Base-by-base conservation (phyloP, 345 rosid species). In the Gossypium herbaceum region DNA sequence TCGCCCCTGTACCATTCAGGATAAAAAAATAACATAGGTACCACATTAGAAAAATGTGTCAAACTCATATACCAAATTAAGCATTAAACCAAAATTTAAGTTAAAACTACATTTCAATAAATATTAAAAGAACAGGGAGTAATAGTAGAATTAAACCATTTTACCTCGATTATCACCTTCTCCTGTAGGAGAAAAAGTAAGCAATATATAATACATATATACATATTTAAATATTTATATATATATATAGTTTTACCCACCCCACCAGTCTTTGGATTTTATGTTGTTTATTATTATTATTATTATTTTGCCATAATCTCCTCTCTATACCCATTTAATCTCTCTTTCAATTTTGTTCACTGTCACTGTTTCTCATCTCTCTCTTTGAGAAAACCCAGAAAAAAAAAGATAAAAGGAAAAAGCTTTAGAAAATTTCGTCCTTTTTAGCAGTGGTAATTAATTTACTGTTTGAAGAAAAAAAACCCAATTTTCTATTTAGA, bases 311-410 rank as follows among this genome's bases (percentile, higher is more conserved):
- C 34, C 3, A 58, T 24, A 52, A 12, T 52, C 55, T 70, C 52
- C 4, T 27, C 52, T 47, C 7, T 12, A 8, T 12, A 29, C 20
- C 61, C 52, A 3, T 58, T 58, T 44, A 22, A 58, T 22, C 6
- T 34, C 48, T 72, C 29, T 19, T 51, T 22, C 54, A 56, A 5
- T 34, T 72, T 34, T 12, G 29, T 62, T 79, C 25, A 43, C 73
- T 78, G 73, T 66, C 56, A 75, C 77, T 75, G 76, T 59, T 81
- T 10, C 19, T 68, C 9, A 19, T 51, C 43, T 29, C 56, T 43
- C 13, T 41, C 41, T 34, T 34, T 34, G 41, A 1, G 6, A 11
- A 47, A 3, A 19, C 51, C 51, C 51, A 47, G 12, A 2, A 73
- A 44, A 27, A 19, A 8, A 12, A 63, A 24, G 25, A 6, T 2